Evolutionary conservation across 257 asterid genomes (phyloP).

Genomic region (Cinchona pubescens): DNA sequence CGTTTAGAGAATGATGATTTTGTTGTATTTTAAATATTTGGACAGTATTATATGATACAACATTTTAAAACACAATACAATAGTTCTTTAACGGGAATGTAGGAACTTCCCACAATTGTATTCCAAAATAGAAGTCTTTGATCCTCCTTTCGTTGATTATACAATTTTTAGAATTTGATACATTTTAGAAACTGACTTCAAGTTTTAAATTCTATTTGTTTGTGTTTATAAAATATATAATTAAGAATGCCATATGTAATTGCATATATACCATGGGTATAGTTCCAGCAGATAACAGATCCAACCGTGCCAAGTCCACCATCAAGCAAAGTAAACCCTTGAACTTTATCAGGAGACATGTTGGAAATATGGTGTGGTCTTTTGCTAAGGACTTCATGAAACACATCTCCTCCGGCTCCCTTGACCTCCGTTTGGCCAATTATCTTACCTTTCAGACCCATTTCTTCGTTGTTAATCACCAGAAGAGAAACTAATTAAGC

Average conservation of each 20-base stretch:
- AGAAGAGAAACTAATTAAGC: neutral
- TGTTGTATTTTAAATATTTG: no score
- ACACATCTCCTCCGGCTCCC: conserved; percentile 23
- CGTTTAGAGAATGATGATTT: no score
- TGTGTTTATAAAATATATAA: no score
- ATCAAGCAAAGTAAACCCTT: conserved; percentile 19
- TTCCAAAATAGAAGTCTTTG: no score
- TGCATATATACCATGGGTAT: conserved; percentile 15
- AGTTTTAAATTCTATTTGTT: no score
- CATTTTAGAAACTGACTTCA: no score
- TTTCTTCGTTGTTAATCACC: neutral
- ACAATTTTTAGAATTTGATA: no score
- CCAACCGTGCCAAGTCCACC: conserved; percentile 19
- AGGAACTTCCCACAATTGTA: no score
- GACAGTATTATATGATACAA: no score
- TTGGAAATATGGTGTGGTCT: conserved; percentile 22
- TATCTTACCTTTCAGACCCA: conserved; percentile 24
- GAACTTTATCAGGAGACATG: conserved; percentile 7
- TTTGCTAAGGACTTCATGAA: conserved; percentile 22
- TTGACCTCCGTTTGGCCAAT: conserved; percentile 23
- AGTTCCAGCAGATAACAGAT: conserved; percentile 19
- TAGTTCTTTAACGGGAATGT: no score
- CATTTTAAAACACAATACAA: no score
- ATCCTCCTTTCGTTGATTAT: no score
- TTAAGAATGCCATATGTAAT: neutral